A percentile compares a stretch with the other conserved stretches of the same genome.
Conservation (phyloP, 139 green algal genomes). For the Chlamydomonas applanata region DNA sequence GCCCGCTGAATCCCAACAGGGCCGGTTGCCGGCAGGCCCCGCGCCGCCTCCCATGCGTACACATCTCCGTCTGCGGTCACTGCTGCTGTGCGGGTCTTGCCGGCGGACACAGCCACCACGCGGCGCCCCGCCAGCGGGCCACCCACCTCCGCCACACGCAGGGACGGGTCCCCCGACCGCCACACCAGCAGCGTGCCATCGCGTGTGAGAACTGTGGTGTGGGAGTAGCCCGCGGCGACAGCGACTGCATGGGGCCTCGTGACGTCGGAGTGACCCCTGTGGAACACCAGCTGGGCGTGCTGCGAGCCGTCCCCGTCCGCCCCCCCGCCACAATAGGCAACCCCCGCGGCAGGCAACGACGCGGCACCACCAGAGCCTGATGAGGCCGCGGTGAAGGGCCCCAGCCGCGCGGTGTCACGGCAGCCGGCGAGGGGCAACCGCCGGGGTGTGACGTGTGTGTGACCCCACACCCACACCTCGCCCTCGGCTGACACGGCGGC, state of each 20-base stretch:
- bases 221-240: slow-evolving; percentile 66
- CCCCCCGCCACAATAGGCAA: too few relatives aligned
- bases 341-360: background rate
- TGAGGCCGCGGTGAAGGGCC: slow-evolving; percentile 7
- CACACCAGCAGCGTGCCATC: slow-evolving; percentile 74
- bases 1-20: background rate
- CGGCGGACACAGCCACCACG: slow-evolving; percentile 55
- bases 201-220: slow-evolving; percentile 64
- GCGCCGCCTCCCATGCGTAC: slow-evolving; percentile 79
- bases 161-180: slow-evolving; percentile 56
- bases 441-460: slow-evolving; percentile 63
- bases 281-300: slow-evolving; percentile 45
- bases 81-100: slow-evolving; percentile 84
- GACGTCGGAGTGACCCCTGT: slow-evolving; percentile 68
- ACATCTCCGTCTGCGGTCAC: slow-evolving; percentile 75
- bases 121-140: slow-evolving; percentile 49
- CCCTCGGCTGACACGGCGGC: slow-evolving; percentile 74
- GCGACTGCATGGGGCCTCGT: slow-evolving; percentile 54
- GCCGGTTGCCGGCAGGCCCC: background rate
- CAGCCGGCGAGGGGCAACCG: slow-evolving; percentile 49
- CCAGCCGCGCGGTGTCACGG: slow-evolving; percentile 33
- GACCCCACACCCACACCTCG: slow-evolving; percentile 85
- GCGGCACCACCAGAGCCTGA: slow-evolving; percentile 18
- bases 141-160: slow-evolving; percentile 55
- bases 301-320: too few relatives aligned